phyloP scores from a whole-genome alignment of 306 rosid genomes.

The Macrotyloma uniflorum region DNA sequence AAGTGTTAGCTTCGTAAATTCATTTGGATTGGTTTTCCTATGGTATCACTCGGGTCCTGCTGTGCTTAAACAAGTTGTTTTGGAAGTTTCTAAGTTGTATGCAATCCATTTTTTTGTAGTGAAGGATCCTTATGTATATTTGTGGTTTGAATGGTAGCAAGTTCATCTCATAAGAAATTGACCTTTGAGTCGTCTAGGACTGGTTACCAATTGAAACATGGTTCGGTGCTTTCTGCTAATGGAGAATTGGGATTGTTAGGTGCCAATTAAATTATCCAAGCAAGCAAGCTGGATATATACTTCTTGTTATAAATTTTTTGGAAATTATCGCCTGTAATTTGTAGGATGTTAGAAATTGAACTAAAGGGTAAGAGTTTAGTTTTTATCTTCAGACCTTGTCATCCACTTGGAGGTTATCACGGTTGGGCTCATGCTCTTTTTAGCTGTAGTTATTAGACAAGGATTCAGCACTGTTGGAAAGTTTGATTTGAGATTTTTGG shows the following conservation, averaged over 20 bases:
- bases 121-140: background rate
- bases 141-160: background rate
- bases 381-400: slow-evolving; percentile 19
- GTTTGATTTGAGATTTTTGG: background rate
- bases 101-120: background rate
- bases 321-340: background rate
- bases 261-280: background rate
- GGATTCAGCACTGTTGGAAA: background rate
- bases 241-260: background rate
- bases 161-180: background rate
- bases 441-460: background rate
- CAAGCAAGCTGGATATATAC: background rate
- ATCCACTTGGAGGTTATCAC: background rate
- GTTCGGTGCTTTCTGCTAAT: background rate
- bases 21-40: slow-evolving; percentile 9
- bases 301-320: background rate
- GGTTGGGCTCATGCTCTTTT: background rate
- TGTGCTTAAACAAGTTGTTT: slow-evolving; percentile 12
- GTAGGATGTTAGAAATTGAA: background rate
- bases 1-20: slow-evolving; percentile 18
- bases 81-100: slow-evolving; percentile 1
- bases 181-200: background rate
- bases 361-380: slow-evolving; percentile 17
- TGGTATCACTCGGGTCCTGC: slow-evolving; percentile 2
- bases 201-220: background rate